Base-by-base conservation (phyloP, 352 stramenopile genomes). In the Phytophthora melonis region DNA sequence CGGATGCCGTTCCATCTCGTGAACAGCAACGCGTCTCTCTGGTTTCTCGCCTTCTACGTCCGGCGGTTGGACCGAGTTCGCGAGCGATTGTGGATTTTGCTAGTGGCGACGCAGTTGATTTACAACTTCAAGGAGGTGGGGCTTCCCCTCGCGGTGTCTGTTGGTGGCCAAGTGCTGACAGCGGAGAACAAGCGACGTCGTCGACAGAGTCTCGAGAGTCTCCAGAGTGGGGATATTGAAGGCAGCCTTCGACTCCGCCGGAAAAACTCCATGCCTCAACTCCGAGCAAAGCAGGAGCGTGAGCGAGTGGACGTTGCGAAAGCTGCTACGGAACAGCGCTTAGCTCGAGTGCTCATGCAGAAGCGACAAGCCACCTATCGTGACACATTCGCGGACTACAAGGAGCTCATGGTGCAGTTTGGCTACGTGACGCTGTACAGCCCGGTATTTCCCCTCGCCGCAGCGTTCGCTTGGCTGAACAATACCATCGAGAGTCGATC, bases 401-500 rank as follows among this genome's bases (percentile, higher is more conserved):
- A 93, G 63, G 85, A 93, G 56, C 88, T 93, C 56, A 89, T 98
- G 72, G 87, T 98, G 50, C 93, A 98, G 70, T 98, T 97, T 77
- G 90, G 92, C 30, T 98, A 97, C 72, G 93, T 98, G 5, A 86
- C 93, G 55, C 95, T 95, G 45, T 98, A 98, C 77, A 97, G 89
- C 54, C 88, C 95, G 11, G 83, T 98, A 6, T 89, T 98, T 56
- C 94, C 94, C 32, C 86, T 98, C 14, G 96, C 92, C n/a, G 93
- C 94, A 30, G 78, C 97, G 0, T 96, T 98, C 64, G 91, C 90
- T 32, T 87, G 93, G 50, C 61, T 98, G 34, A 98, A 98, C 75
- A 97, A 98, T 68, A 75, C 97, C 34, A 64, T 98, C 23, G 93
- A 96, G 64, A 97, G 94, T 77, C 86, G 93, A 50, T 90, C 96